phyloP scores from a whole-genome alignment of 352 stramenopile species.

The Phytophthora meadii region DNA sequence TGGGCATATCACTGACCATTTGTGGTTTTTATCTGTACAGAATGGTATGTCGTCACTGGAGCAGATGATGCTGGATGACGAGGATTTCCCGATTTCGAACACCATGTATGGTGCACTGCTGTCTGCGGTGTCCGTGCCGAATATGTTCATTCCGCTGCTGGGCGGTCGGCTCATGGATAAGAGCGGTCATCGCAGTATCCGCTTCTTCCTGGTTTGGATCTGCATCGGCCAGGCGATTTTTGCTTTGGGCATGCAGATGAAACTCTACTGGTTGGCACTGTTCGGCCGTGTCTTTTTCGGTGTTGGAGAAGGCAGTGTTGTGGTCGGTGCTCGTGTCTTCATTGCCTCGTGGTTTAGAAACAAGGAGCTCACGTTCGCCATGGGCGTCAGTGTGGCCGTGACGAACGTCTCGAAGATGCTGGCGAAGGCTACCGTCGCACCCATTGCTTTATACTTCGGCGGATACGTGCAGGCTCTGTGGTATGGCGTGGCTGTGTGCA shows the following conservation, averaged over 20 bases:
- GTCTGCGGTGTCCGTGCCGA: conserved; percentile 82
- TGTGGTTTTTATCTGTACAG: conserved; percentile 5
- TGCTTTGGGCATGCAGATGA: conserved; percentile 73
- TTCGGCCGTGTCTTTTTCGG: conserved; percentile 87
- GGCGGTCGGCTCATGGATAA: conserved; percentile 83
- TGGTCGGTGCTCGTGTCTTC: conserved; percentile 81
- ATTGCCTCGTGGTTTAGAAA: conserved; percentile 87
- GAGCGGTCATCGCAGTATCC: conserved; percentile 74
- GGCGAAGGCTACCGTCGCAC: conserved; percentile 88
- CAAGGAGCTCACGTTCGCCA: conserved; percentile 87
- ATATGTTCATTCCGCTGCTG: conserved; percentile 85
- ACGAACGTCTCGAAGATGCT: conserved; percentile 94
- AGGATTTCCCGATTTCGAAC: conserved; percentile 79
- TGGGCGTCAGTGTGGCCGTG: conserved; percentile 88
- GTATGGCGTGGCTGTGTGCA: conserved; percentile 74
- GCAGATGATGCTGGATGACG: conserved; percentile 82
- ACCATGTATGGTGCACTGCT: conserved; percentile 88
- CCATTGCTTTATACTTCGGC: conserved; percentile 84
- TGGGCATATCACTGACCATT: too few relatives aligned
- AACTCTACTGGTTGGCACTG: conserved; percentile 79
- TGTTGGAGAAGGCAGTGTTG: conserved; percentile 81
- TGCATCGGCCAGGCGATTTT: conserved; percentile 86
- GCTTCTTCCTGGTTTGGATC: conserved; percentile 86
- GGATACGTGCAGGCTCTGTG: conserved; percentile 88
- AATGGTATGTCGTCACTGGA: conserved; percentile 86